Base-by-base conservation (phyloP, 345 rosid genomes). In the Cochlearia excelsa region DNA sequence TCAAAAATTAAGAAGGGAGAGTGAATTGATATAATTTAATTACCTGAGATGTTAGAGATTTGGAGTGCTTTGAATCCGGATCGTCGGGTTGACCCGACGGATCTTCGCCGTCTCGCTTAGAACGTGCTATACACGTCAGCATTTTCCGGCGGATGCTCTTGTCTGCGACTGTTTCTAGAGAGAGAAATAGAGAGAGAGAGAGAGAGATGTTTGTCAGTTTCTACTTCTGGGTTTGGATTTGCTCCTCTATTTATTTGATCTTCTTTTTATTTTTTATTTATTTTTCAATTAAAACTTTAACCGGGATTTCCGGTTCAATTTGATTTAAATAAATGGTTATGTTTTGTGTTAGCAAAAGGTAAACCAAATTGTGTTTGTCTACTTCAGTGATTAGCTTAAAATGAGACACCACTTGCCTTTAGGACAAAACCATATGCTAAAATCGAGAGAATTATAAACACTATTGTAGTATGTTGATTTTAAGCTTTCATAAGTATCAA, bases 121-220 rank as follows among this genome's bases (percentile, higher is more conserved):
- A 76, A 30, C 94, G 93, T 75, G 95, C 84, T 70, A 93, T 84
- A 79, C 99, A 88, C 68, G 99, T 93, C 74, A 93, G 79, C 99
- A 88, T 90, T 78, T 70, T 75, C 61, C 44, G 52, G 47, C 4
- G 26, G 5, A 35, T 61, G 43, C 9, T 46, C 26, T 33, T 33
- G 35, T 60, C 45, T 67, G 28, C 31, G 57, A 31, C 31, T 57
- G 33, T 4, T 31, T 40, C 42, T 68, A 44, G 60, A 27, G 48
- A 16, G 72, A 51, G 59, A 66, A n/a, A 59, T 44, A 45, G 63
- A 35, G 3, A 37, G 49, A 53, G 70, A 59, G 54, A 45, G 63
- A 35, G 3, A 37, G 49, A 53, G 70, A 48, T 68, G 66, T 42
- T 68, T 54, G 58, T 16, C 72, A 52, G 66, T 59, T 68, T 66